Base-by-base conservation (phyloP, 768 basidiomycete species). In the Exidia glandulosa region DNA sequence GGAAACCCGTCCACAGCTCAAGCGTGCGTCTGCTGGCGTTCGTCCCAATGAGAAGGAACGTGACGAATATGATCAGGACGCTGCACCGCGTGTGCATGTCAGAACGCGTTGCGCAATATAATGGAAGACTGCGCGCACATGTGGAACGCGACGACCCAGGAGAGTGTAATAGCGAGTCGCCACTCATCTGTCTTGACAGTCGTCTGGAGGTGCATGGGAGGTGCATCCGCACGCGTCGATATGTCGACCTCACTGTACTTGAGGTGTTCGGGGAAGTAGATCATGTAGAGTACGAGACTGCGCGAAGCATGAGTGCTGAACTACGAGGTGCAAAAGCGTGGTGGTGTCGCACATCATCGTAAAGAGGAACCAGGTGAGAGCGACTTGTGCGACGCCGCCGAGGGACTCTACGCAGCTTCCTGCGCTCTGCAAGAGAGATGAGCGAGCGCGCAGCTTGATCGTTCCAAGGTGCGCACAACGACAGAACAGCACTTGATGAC, bases 261-360 rank as follows among this genome's bases (percentile, higher is more conserved):
- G 68, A 88, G 82, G 66, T 89, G 83, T 5, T 79, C 73, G 0
- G 96, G 96, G 70, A 91, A 98, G 76, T 94, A 98, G 41, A 88
- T 75, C 75, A 99, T 85, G 74, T 90, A 98, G 2, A 99, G 81
- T 0, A 94, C 79, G 60, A 97, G 78, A 48, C 94, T 97, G 64
- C 3, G n/a, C 6, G 25, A 52, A 61, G 57, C 54, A 52, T 25
- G 6, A 30, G 34, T 55, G 25, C 52, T 52, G 27, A 25, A 23
- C 13, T 48, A 31, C 54, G 31, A 4, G 9, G 36, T 29, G 58
- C 59, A 27, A 25, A 14, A 2, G 30, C 10, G 31, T 27, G 61
- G 3, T 47, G 23, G 9, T 19, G 14, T 79, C 88, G 59, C 64
- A 94, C 94, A 96, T 85, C 57, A 90, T 63, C 10, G 79, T 82